A percentile compares a stretch with the other conserved stretches of the same genome.
phyloP scores from a whole-genome alignment of 805 yeast species.

The Candida pini region DNA sequence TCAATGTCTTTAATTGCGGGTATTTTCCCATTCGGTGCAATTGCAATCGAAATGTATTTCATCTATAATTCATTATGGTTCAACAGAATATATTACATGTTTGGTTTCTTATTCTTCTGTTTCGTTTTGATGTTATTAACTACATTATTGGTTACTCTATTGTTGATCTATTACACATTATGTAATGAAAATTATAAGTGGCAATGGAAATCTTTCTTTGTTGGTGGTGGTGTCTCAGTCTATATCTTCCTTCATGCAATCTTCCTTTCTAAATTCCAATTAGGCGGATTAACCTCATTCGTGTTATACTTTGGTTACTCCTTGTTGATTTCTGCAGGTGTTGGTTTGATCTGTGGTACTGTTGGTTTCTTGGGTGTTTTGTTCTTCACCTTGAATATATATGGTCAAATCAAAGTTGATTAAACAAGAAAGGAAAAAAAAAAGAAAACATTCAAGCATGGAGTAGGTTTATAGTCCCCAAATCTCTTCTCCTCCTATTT shows the following conservation, averaged over 20 bases:
- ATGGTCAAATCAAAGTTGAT: constrained; percentile 82
- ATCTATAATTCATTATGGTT: constrained; percentile 91
- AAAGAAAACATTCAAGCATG: too few species aligned
- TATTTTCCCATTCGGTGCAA: constrained; percentile 89
- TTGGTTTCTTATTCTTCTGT: constrained; percentile 91
- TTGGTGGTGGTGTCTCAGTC: constrained; percentile 84
- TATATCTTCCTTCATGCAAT: constrained; percentile 84
- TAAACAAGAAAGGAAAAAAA: too few species aligned
- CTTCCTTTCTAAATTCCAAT: constrained; percentile 59
- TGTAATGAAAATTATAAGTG: constrained; percentile 92
- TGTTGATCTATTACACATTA: constrained; percentile 76
- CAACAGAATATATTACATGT: constrained; percentile 92
- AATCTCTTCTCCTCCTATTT: too few species aligned
- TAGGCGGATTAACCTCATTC: constrained; percentile 71
- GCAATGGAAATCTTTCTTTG: constrained; percentile 91
- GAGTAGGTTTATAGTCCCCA: too few species aligned
- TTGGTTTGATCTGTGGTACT: constrained; percentile 82
- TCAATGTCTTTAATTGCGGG: constrained; percentile 76
- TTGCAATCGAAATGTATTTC: constrained; percentile 92
- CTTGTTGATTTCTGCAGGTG: constrained; percentile 56
- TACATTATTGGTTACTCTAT: constrained; percentile 70
- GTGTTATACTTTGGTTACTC: constrained; percentile 84
- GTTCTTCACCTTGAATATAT: constrained; percentile 72
- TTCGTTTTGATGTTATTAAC: constrained; percentile 77
- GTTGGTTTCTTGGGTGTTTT: constrained; percentile 76